Percentiles rank a stretch among this genome's conserved stretches.
phyloP scores from a whole-genome alignment of 352 stramenopile species.

The Pilasporangium apinafurcum region DNA sequence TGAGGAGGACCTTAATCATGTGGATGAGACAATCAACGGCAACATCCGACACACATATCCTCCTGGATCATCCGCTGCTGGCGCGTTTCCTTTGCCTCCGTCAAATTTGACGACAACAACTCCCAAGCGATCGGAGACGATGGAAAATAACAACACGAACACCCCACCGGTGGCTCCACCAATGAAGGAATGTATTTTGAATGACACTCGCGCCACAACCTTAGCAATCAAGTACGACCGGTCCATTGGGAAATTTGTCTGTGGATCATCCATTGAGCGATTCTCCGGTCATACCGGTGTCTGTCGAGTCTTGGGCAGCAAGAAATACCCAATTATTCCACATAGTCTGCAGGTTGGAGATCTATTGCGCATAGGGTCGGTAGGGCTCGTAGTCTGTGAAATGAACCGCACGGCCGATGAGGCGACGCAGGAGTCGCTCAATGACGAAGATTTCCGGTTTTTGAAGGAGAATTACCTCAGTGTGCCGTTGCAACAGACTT shows the following conservation, averaged over 20 bases:
- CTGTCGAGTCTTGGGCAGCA: conserved; percentile 85
- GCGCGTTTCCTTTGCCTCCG: no score
- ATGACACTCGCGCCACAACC: conserved; percentile 75
- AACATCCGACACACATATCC: no score
- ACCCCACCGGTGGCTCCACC: conserved; percentile 10
- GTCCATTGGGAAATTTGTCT: conserved; percentile 64
- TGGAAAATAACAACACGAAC: no score
- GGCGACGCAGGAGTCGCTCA: conserved; percentile 70
- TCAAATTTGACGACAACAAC: no score
- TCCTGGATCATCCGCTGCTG: no score
- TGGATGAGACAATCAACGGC: no score
- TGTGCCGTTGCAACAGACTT: conserved; percentile 75
- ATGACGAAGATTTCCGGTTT: conserved; percentile 78
- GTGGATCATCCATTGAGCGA: conserved; percentile 80
- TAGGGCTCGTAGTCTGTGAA: conserved; percentile 90
- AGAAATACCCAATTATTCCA: conserved; percentile 76
- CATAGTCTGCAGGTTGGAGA: conserved; percentile 77
- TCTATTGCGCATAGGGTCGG: conserved; percentile 85
- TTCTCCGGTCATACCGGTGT: conserved; percentile 91
- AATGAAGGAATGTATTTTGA: conserved; percentile 83
- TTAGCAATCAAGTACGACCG: conserved; percentile 71
- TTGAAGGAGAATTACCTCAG: conserved; percentile 87
- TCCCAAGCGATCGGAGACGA: no score
- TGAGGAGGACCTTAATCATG: conserved; percentile 4
- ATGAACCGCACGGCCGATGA: conserved; percentile 71